Evolutionary conservation across 208 protist species (phyloP), one percentile per base, ranked within the genome.

Genomic region (Spongospora subterranea): DNA sequence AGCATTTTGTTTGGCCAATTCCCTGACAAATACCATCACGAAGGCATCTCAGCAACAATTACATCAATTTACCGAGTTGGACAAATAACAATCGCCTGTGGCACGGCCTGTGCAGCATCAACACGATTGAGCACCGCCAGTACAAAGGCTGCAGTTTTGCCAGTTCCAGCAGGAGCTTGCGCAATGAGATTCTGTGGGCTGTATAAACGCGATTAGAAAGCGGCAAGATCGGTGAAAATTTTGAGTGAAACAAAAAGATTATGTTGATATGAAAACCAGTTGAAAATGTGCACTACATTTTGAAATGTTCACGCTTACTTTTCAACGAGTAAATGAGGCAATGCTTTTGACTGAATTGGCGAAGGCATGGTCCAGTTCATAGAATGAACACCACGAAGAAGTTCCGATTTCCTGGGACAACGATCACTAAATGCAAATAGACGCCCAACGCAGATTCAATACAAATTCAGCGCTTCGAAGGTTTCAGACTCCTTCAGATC

Each of bases 81-180:
- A 40, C 99, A 98, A 90, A 99, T 96, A 76, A 99, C 95, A 64
- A 91, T 76, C 0, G 97, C 97, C 97, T 99, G 99, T 41, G 99
- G 97, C 90, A 93, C 89, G 50, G 93, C 89, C 90, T 97, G 95
- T 0, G 93, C 94, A 43, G 96, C 94, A 93, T 99, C 97, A 29
- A 98, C 95, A 92, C 96, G 97, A 94, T 99, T 97, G 0, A 99
- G 94, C 35, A 97, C 96, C 45, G 98, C 98, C 91, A 99, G 99
- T 0, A 99, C 93, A 92, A 99, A 99, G 29, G 98, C 97, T 17
- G 96, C 98, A 0, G 99, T 99, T 95, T 99, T 99, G 90, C 99
- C 99, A 0, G 99, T 99, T 53, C 98, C 98, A 6, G 88, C 71
- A 40, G 71, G 71, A 39, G 71, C 71, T n/a, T 82, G 71, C 35